These are phyloP conservation scores for Aspergillus sp. DNA, from an alignment of 2,329 filamentous ascomycete species.

Conservation along the genomic window DNA sequence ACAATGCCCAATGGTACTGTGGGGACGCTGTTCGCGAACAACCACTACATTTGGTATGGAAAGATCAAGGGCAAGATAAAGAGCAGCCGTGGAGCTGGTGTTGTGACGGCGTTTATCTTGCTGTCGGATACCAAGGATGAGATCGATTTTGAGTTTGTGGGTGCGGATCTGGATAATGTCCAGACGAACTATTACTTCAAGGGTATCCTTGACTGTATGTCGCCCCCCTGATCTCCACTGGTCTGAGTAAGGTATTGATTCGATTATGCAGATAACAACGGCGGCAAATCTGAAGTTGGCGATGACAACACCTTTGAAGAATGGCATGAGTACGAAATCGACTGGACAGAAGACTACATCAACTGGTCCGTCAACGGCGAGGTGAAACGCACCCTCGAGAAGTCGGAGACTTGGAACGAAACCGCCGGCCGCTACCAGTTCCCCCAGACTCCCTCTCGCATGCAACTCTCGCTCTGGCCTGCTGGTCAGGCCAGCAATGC, in stretches of 20 bases:
- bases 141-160: constrained; percentile 95
- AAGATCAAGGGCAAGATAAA: constrained; percentile 80
- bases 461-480: constrained; percentile 95
- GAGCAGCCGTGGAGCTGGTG: constrained; percentile 75
- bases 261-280: constrained; percentile 52
- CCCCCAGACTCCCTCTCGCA: constrained; percentile 83
- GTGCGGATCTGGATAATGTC: constrained; percentile 65
- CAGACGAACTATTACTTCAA: constrained; percentile 98
- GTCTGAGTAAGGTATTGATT: no score
- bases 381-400: constrained; percentile 65
- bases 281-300: constrained; percentile 56
- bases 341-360: constrained; percentile 82
- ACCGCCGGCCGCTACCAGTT: constrained; percentile 76
- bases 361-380: constrained; percentile 83
- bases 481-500: constrained; percentile 74
- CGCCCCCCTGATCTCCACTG: no score
- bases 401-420: constrained; percentile 75
- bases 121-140: constrained; percentile 95
- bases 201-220: constrained; percentile 75
- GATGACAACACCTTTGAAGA: constrained; percentile 63
- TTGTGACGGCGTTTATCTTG: constrained; percentile 95
- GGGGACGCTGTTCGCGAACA: constrained; percentile 78
- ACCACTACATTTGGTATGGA: constrained; percentile 94
- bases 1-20: constrained; percentile 84
- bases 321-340: constrained; percentile 85